A percentile compares a stretch with the other conserved stretches of the same genome.
These are phyloP conservation scores for Candida michaelii DNA, from an alignment of 805 yeast genomes.

Conservation along the genomic window DNA sequence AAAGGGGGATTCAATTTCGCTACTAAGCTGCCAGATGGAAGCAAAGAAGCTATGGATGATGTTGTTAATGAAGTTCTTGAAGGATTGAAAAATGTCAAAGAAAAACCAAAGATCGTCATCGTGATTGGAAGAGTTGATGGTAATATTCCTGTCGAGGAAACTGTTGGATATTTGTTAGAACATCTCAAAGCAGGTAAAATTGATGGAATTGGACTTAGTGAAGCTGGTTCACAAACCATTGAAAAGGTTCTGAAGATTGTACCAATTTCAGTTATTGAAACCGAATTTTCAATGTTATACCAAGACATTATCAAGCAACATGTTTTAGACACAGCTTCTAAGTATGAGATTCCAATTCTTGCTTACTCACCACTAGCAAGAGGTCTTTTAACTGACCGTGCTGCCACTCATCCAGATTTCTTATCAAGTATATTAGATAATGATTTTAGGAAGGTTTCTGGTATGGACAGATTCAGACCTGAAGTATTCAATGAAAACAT, in stretches of 20 bases:
- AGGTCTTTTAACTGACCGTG: conserved; percentile 70
- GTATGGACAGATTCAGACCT: conserved; percentile 47
- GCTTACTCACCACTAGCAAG: conserved; percentile 85
- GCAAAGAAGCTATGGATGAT: conserved; percentile 44
- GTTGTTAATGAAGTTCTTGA: conserved; percentile 48
- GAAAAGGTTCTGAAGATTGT: conserved; percentile 53
- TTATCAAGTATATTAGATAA: conserved; percentile 1
- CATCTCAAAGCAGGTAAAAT: conserved; percentile 62
- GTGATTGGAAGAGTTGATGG: conserved; percentile 73
- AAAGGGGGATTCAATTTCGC: conserved; percentile 59
- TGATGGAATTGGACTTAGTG: conserved; percentile 73
- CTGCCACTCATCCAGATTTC: conserved; percentile 35
- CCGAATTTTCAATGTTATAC: conserved; percentile 74
- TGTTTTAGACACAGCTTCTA: conserved; percentile 56
- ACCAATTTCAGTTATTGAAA: conserved; percentile 69
- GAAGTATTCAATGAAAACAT: conserved; percentile 59
- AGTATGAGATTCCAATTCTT: conserved; percentile 61
- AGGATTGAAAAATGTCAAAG: conserved; percentile 21
- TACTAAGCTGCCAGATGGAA: conserved; percentile 48
- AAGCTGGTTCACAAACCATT: conserved; percentile 64
- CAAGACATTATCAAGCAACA: conserved; percentile 64
- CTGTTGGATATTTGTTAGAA: conserved; percentile 54
- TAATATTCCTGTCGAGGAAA: conserved; percentile 55
- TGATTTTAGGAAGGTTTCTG: conserved; percentile 4
- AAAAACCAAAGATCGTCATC: conserved; percentile 47